Evolutionary conservation across 768 basidiomycete species (phyloP).

Genomic region (Suillus paluster): DNA sequence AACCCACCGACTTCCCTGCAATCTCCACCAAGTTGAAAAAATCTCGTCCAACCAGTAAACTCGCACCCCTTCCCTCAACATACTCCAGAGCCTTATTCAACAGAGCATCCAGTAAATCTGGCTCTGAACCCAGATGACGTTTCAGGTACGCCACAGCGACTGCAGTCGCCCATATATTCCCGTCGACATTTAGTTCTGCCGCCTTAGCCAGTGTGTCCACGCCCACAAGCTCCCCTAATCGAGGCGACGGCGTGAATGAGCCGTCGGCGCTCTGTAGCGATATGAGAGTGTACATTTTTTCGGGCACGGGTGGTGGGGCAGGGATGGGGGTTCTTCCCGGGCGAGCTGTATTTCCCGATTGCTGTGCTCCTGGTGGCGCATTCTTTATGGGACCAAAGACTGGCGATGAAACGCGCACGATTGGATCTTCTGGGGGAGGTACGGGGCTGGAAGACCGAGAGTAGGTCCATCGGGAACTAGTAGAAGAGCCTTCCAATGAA

Average conservation of each 20-base stretch:
- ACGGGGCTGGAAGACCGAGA: slow-evolving; percentile 27
- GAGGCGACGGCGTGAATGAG: slow-evolving; percentile 43
- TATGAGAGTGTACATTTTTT: slow-evolving; percentile 41
- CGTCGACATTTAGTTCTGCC: slow-evolving; percentile 34
- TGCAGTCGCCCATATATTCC: slow-evolving; percentile 51
- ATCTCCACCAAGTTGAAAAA: slow-evolving; percentile 6
- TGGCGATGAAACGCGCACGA: slow-evolving; percentile 40
- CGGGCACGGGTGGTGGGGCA: slow-evolving; percentile 16
- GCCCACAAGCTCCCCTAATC: slow-evolving; percentile 43
- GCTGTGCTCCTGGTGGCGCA: slow-evolving; percentile 9
- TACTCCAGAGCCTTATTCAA: slow-evolving; percentile 47
- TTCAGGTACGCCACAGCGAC: slow-evolving; percentile 51
- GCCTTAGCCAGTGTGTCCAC: slow-evolving; percentile 35
- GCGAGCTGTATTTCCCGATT: neutral
- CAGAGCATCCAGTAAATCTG: slow-evolving; percentile 48
- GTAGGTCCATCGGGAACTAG: slow-evolving; percentile 40
- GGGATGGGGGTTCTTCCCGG: too few relatives aligned
- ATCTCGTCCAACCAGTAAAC: slow-evolving; percentile 10
- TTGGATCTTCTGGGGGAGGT: slow-evolving; percentile 29
- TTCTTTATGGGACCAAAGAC: slow-evolving; percentile 16
- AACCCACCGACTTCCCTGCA: neutral
- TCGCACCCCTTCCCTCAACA: slow-evolving; percentile 26
- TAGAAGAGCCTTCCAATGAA: slow-evolving; percentile 44
- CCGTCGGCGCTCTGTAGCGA: slow-evolving; percentile 50
- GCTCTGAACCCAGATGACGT: slow-evolving; percentile 38